Evolutionary conservation across 2,329 filamentous ascomycete genomes (phyloP).

Genomic region (Neofusicoccum umdonicola): DNA sequence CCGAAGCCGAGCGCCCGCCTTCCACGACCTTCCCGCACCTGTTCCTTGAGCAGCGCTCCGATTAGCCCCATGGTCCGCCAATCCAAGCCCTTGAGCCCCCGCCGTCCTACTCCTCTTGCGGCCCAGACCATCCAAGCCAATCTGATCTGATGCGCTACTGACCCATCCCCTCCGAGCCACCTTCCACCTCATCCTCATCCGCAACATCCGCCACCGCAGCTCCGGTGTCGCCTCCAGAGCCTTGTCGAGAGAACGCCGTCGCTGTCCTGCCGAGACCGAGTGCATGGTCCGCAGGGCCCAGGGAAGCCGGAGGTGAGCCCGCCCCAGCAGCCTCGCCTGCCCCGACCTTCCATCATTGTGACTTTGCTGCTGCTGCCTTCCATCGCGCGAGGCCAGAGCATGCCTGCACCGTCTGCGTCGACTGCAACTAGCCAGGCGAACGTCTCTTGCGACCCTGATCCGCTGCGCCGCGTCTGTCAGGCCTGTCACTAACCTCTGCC

Average conservation of each 20-base stretch:
- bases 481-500: background rate
- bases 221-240: background rate
- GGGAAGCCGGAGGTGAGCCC: conserved; percentile 13
- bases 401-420: background rate
- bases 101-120: conserved; percentile 15
- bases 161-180: conserved; percentile 15
- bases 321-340: conserved; percentile 7
- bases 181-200: conserved; percentile 8
- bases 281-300: conserved; percentile 3
- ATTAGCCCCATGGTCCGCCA: conserved; percentile 7
- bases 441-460: background rate
- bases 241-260: background rate
- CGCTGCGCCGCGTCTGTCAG: background rate
- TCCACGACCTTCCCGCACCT: conserved; percentile 12
- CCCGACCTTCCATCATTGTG: conserved; percentile 3
- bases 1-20: background rate
- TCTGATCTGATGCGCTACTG: conserved; percentile 18
- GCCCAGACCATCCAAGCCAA: conserved; percentile 17
- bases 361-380: conserved; percentile 1
- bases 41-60: conserved; percentile 7
- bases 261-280: background rate
- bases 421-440: background rate
- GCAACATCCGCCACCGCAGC: conserved; percentile 9
- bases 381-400: background rate
- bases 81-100: conserved; percentile 2